Conservation (phyloP, 1,284 basidiomycete genomes). For the Irpex sp. region DNA sequence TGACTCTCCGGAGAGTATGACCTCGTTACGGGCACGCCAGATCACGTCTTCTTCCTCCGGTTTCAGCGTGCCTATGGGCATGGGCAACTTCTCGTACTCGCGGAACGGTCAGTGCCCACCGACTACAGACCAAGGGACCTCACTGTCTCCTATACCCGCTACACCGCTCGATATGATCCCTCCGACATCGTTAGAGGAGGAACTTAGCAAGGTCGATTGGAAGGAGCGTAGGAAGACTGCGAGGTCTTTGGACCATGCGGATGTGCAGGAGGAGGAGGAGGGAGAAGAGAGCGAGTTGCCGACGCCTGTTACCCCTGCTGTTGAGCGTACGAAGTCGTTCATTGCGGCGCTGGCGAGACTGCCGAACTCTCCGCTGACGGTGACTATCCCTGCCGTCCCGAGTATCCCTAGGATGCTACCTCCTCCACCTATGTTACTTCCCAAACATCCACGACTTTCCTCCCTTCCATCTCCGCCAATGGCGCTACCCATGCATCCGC, state of each 20-base stretch:
- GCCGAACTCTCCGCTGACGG: neutral
- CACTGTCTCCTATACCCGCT: constrained; percentile 3
- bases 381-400: neutral
- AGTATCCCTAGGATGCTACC: neutral
- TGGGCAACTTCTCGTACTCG: neutral
- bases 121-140: neutral
- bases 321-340: constrained; percentile 5
- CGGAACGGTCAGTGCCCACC: neutral
- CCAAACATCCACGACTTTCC: neutral
- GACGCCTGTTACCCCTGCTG: neutral
- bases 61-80: neutral
- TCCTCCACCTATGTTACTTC: neutral
- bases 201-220: neutral
- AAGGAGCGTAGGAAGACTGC: neutral
- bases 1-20: constrained; percentile 3
- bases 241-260: neutral
- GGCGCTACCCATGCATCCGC: too few species aligned
- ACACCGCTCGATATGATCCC: neutral
- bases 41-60: neutral
- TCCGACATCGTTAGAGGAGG: neutral
- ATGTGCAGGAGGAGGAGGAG: neutral
- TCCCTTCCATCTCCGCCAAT: too few species aligned
- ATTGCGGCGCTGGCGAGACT: neutral
- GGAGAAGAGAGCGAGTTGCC: neutral
- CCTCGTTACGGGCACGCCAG: constrained; percentile 4